Evolutionary conservation across 805 yeast species (phyloP), one percentile per base, ranked within the genome.

Genomic region (Starmera caribaea): DNA sequence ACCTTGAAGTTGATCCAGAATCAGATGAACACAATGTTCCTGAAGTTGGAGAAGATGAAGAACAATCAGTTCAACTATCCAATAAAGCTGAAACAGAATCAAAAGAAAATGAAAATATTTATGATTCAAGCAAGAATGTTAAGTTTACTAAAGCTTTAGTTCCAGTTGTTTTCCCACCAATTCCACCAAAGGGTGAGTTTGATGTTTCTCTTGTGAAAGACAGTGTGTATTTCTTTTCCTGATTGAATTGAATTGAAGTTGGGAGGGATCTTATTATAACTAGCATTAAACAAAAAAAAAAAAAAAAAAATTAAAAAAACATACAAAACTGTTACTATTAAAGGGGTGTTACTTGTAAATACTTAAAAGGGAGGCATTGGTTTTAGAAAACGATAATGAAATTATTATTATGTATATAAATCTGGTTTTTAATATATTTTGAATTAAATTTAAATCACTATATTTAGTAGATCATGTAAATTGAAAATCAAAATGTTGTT

Each of bases 101-200:
- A 21, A 52, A 44, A 5, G 54, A 42, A 7, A 55, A 47, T 3
- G 57, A 46, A 2, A 56, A 44, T 11, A 50, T 50, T 3, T 48
- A 43, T 2, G 41, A 40, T 35, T 42, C 39, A 16, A 55, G 51
- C 3, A 51, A 45, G 33, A 45, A 39, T 30, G 46, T 41, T 17
- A 43, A 47, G 17, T 45, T 42, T 15, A 44, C 49, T 26, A 40
- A 39, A 32, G 67, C 81, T 3, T 62, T 86, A 41, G 78, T 76
- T 8, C 95, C 95, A 6, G 66, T 88, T 49, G 61, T 58, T 35
- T 66, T 88, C 45, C 94, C 96, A 0, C 69, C 66, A 0, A 73
- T 86, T 33, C 96, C 96, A 12, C 64, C 71, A 37, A 80, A 74
- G 58, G 98, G 97, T 38, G 79, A 77, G 14, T 85, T 90, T 50